phyloP scores from a whole-genome alignment of 75 land plant genomes.

The Selaginella moellendorffii region DNA sequence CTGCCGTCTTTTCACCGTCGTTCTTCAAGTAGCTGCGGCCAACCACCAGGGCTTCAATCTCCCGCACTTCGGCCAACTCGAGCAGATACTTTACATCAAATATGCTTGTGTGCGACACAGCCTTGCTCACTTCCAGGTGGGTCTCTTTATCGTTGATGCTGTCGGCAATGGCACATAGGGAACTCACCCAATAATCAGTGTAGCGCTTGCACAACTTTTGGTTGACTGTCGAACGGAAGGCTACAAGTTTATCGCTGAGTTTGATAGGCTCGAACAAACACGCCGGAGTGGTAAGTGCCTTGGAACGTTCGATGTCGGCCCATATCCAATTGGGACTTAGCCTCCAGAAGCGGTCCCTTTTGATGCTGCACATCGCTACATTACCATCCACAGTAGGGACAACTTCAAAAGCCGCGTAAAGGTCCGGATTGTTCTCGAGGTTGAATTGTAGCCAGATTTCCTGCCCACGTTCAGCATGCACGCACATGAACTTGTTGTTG shows the following conservation, averaged over 20 bases:
- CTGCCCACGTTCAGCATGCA: background rate
- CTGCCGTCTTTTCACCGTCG: background rate
- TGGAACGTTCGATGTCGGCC: background rate
- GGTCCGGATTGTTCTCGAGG: background rate
- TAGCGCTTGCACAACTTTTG: background rate
- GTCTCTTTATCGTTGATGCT: background rate
- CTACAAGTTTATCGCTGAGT: background rate
- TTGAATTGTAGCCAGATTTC: slow-evolving; percentile 8
- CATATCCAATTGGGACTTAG: slow-evolving; percentile 7
- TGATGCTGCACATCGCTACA: background rate
- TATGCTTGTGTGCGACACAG: background rate
- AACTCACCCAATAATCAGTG: background rate
- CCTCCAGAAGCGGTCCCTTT: background rate
- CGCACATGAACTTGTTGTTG: background rate
- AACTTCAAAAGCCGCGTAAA: background rate
- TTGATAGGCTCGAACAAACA: background rate
- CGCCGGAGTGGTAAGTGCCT: background rate
- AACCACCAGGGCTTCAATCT: slow-evolving; percentile 3
- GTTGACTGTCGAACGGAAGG: slow-evolving; percentile 3
- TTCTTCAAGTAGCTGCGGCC: background rate
- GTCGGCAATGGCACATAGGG: background rate
- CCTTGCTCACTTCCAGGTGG: background rate
- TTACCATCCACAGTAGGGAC: slow-evolving; percentile 7
- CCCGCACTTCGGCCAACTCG: background rate
- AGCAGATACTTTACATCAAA: background rate